Evolutionary conservation across 176 grass and related monocot genomes (phyloP).

Genomic region (Chloris gayana): DNA sequence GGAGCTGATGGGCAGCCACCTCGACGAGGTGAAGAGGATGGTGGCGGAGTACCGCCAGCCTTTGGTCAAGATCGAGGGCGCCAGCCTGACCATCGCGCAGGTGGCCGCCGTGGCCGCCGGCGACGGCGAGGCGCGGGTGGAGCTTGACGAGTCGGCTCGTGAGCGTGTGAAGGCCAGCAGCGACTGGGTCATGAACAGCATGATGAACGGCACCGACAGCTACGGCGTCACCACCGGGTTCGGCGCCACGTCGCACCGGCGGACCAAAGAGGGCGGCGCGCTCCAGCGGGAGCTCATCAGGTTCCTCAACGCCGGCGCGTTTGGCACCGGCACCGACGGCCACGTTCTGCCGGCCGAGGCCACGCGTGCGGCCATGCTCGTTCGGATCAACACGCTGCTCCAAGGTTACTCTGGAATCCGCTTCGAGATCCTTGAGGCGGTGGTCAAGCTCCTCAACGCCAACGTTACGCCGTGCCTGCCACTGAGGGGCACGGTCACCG

Average conservation of each 20-base stretch:
- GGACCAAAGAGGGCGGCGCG: slow-evolving; percentile 81
- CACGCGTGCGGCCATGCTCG: slow-evolving; percentile 55
- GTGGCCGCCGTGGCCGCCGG: slow-evolving; percentile 15
- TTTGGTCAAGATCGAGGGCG: slow-evolving; percentile 54
- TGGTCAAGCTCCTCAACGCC: slow-evolving; percentile 52
- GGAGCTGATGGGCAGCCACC: slow-evolving; percentile 53
- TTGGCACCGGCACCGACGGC: slow-evolving; percentile 46
- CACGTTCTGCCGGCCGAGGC: slow-evolving; percentile 49
- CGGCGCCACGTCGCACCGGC: slow-evolving; percentile 80
- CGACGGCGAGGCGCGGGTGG: slow-evolving; percentile 17
- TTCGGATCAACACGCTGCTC: slow-evolving; percentile 64
- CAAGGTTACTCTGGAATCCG: slow-evolving; percentile 67
- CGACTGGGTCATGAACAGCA: slow-evolving; percentile 69
- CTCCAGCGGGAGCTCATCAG: slow-evolving; percentile 94
- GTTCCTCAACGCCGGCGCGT: slow-evolving; percentile 72
- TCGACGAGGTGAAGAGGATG: slow-evolving; percentile 66
- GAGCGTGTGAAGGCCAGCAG: slow-evolving; percentile 58
- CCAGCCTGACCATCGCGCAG: slow-evolving; percentile 49
- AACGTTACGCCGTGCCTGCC: slow-evolving; percentile 62
- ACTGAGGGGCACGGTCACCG: slow-evolving; percentile 57
- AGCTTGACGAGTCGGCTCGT: slow-evolving; percentile 49
- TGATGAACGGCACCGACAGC: slow-evolving; percentile 57
- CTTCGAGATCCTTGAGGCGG: slow-evolving; percentile 65
- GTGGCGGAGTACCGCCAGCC: slow-evolving; percentile 51
- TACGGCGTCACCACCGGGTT: slow-evolving; percentile 73